phyloP scores from a whole-genome alignment of 257 asterid species.

The Solanum pimpinellifolium region DNA sequence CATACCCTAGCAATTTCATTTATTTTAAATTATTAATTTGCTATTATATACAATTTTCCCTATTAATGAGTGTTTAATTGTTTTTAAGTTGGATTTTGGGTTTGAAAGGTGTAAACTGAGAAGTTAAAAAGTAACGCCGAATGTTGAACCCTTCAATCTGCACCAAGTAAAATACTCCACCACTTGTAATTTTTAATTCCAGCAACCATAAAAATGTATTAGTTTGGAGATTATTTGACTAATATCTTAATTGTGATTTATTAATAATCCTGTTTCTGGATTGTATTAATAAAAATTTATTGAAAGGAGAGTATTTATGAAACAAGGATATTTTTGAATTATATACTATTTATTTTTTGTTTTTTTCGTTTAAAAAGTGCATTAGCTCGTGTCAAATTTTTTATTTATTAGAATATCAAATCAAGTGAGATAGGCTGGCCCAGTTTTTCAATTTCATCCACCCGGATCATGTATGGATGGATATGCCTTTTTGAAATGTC shows the following conservation, averaged over 20 bases:
- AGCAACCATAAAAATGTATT: no score
- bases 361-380: background rate
- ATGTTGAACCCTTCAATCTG: background rate
- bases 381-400: background rate
- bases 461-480: background rate
- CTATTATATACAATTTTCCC: no score
- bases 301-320: background rate
- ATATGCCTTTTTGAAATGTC: background rate
- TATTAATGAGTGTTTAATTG: background rate
- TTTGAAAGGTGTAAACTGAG: background rate
- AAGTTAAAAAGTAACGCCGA: background rate
- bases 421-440: background rate
- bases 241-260: background rate
- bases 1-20: no score
- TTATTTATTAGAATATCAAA: background rate
- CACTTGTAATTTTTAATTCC: background rate
- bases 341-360: accelerated
- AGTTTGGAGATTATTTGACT: background rate
- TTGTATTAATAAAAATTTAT: no score
- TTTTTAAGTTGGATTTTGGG: background rate
- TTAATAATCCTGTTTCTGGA: background rate
- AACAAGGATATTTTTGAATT: no score
- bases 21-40: no score
- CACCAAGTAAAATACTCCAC: background rate
- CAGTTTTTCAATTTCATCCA: background rate